phyloP scores from a whole-genome alignment of 352 stramenopile genomes.

The Phytophthora multivora region DNA sequence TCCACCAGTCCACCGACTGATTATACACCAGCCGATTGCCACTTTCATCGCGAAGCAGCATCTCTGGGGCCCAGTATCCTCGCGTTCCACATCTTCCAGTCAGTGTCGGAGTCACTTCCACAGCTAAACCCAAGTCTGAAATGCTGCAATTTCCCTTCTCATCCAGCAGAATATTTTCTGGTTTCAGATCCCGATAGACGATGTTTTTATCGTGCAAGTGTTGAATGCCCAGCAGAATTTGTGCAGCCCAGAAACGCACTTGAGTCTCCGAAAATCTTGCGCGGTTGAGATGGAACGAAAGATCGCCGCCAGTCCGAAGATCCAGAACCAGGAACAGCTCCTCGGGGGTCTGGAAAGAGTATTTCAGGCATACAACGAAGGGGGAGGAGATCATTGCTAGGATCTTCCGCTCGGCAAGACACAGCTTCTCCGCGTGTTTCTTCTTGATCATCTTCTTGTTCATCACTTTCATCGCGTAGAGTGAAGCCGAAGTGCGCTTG shows the following conservation, averaged over 20 bases:
- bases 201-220: slow-evolving; percentile 92
- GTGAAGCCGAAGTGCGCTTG: slow-evolving; percentile 88
- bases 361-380: slow-evolving; percentile 97
- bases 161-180: slow-evolving; percentile 91
- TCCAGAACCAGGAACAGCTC: slow-evolving; percentile 98
- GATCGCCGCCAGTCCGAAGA: slow-evolving; percentile 96
- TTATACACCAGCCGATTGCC: slow-evolving; percentile 95
- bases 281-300: slow-evolving; percentile 88
- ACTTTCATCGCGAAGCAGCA: slow-evolving; percentile 91
- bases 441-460: slow-evolving; percentile 92
- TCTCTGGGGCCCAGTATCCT: slow-evolving; percentile 97
- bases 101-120: slow-evolving; percentile 91
- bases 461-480: slow-evolving; percentile 90
- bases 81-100: slow-evolving; percentile 75
- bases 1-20: slow-evolving; percentile 97
- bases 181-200: slow-evolving; percentile 90
- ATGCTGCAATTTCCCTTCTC: slow-evolving; percentile 96
- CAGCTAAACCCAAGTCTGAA: slow-evolving; percentile 96
- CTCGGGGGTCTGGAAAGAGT: slow-evolving; percentile 94
- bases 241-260: slow-evolving; percentile 83
- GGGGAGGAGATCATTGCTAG: slow-evolving; percentile 77
- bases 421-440: slow-evolving; percentile 90
- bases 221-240: slow-evolving; percentile 76
- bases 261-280: slow-evolving; percentile 70
- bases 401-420: slow-evolving; percentile 78